Evolutionary conservation across 1,139 yeast species (phyloP).

Genomic region (Arxiozyma slooffiae): DNA sequence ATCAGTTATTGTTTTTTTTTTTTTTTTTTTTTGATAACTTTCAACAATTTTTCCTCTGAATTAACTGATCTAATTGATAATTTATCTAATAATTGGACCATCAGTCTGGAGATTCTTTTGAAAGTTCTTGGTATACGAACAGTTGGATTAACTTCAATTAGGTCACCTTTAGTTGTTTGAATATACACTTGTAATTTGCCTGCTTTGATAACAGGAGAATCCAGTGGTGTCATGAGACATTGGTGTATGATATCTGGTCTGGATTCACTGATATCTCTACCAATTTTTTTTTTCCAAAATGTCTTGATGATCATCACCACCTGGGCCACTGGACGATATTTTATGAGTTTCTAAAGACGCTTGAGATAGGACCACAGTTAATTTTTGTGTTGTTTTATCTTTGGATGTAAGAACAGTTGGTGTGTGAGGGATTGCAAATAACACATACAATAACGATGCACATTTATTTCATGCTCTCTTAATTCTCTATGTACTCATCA

Average conservation of each 20-base stretch:
- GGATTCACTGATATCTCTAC: constrained; percentile 94
- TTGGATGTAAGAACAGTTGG: constrained; percentile 73
- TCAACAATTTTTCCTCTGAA: constrained; percentile 85
- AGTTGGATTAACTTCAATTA: constrained; percentile 89
- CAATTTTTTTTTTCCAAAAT: constrained; percentile 88
- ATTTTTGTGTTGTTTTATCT: constrained; percentile 73
- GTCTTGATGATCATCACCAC: constrained; percentile 97
- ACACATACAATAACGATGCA: constrained; percentile 63
- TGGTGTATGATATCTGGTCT: constrained; percentile 97
- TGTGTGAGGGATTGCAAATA: constrained; percentile 80
- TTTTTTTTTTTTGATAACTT: constrained; percentile 91
- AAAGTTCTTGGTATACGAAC: constrained; percentile 97
- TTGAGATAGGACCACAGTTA: constrained; percentile 85
- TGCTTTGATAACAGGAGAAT: constrained; percentile 94
- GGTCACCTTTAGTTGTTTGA: constrained; percentile 92
- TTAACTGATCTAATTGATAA: constrained; percentile 88
- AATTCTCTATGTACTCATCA: no score
- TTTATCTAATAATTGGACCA: constrained; percentile 92
- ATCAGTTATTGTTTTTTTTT: constrained; percentile 94
- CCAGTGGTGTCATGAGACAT: constrained; percentile 83
- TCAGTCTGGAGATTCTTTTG: constrained; percentile 91
- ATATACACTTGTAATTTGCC: constrained; percentile 94
- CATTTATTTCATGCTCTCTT: no score
- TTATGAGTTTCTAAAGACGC: constrained; percentile 95
- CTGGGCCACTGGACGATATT: constrained; percentile 61